These are phyloP conservation scores for Fraxinus nigra DNA, from an alignment of 305 asterid genomes.

Conservation along the genomic window DNA sequence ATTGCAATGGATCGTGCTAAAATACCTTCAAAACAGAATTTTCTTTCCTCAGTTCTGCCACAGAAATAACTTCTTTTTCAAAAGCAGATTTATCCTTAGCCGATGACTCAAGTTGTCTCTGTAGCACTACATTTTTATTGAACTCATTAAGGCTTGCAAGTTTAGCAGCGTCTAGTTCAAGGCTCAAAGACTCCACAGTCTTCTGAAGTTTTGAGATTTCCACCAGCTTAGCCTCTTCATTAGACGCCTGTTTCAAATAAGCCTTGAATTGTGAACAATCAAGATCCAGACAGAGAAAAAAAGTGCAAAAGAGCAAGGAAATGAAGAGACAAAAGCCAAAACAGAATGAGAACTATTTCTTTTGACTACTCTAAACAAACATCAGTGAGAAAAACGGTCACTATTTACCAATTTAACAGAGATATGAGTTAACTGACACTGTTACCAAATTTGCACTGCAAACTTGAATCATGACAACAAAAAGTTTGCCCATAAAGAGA, in stretches of 20 bases:
- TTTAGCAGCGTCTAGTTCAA: slow-evolving; percentile 89
- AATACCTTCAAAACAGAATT: slow-evolving; percentile 73
- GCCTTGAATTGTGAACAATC: not conserved
- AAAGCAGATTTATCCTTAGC: slow-evolving; percentile 70
- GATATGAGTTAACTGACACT: not conserved
- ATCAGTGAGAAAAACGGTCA: slow-evolving; percentile 1
- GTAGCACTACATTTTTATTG: slow-evolving; percentile 73
- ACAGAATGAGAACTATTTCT: not conserved
- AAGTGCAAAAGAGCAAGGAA: not conserved
- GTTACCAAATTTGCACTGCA: slow-evolving; percentile 1
- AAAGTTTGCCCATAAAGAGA: not conserved
- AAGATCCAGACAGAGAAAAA: not conserved
- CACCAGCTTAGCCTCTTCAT: slow-evolving; percentile 73
- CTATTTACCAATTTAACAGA: not conserved
- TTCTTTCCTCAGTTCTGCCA: slow-evolving; percentile 70
- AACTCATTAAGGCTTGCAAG: slow-evolving; percentile 84
- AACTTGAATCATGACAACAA: not conserved
- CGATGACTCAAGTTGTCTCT: slow-evolving; percentile 68
- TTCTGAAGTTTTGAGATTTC: slow-evolving; percentile 88
- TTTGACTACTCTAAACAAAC: not conserved
- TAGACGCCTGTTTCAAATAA: slow-evolving; percentile 59
- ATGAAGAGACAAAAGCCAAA: not conserved
- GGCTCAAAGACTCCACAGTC: slow-evolving; percentile 71
- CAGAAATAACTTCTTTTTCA: slow-evolving; percentile 59
- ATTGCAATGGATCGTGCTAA: slow-evolving; percentile 2